Evolutionary conservation across 2,329 filamentous ascomycete species (phyloP).

Genomic region (Aspergillus niger): DNA sequence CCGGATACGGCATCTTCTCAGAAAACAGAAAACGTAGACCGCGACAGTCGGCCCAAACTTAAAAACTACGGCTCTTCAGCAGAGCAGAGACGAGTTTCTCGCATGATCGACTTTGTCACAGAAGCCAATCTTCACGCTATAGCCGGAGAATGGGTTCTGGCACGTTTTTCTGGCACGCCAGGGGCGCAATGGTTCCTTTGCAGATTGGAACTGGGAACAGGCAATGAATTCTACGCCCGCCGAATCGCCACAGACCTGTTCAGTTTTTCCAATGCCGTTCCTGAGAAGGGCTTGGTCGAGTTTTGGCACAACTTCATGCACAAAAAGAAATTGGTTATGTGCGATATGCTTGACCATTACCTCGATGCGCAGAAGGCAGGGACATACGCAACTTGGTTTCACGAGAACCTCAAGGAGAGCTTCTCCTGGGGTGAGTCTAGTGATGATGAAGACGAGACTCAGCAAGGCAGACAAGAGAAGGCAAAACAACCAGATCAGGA

Average conservation of each 20-base stretch:
- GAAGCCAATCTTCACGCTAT: conserved; percentile 16
- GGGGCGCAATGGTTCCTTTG: conserved; percentile 22
- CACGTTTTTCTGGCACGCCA: conserved; percentile 16
- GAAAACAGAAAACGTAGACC: neutral
- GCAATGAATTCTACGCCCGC: conserved; percentile 16
- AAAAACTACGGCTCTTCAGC: neutral
- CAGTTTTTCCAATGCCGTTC: conserved; percentile 18
- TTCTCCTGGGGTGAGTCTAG: neutral
- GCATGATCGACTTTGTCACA: conserved; percentile 23
- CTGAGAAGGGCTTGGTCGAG: conserved; percentile 18
- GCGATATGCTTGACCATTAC: conserved; percentile 13
- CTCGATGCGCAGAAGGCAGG: neutral
- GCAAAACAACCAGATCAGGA: neutral
- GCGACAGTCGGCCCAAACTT: neutral
- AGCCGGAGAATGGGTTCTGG: conserved; percentile 23
- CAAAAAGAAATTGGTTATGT: conserved; percentile 16
- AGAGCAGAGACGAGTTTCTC: conserved; percentile 12
- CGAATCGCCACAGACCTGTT: conserved; percentile 20
- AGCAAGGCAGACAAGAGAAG: neutral
- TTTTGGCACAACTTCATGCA: conserved; percentile 19
- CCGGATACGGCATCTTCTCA: neutral
- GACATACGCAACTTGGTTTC: neutral
- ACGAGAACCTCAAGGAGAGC: neutral
- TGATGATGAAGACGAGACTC: neutral
- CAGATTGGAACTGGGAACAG: conserved; percentile 14